phyloP scores from a whole-genome alignment of 306 rosid species.

The Chamaecrista fasciculata region DNA sequence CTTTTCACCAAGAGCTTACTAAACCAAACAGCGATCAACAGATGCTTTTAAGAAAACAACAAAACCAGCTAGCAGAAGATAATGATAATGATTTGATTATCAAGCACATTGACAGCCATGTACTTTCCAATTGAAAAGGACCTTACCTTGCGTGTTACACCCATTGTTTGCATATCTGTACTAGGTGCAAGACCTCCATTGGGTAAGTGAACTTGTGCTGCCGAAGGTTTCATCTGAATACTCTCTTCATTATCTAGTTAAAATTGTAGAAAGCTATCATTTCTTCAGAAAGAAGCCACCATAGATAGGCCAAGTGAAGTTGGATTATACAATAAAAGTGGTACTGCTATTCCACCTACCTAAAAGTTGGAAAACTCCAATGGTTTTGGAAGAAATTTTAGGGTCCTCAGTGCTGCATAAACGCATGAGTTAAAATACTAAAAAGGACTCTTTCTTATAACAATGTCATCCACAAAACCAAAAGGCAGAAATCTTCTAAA shows the following conservation, averaged over 20 bases:
- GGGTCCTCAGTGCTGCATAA: conserved; percentile 50
- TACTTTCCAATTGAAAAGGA: conserved; percentile 25
- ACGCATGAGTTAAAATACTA: conserved; percentile 10
- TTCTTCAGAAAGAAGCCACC: conserved; percentile 8
- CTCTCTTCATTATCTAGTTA: conserved; percentile 54
- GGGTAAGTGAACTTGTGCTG: conserved; percentile 44
- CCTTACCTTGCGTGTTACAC: conserved; percentile 49
- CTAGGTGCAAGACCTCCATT: conserved; percentile 57
- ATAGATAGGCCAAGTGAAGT: not conserved
- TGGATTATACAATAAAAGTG: not conserved
- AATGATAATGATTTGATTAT: conserved; percentile 3
- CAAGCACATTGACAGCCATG: conserved; percentile 9
- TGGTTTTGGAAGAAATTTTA: conserved; percentile 48
- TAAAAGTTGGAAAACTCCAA: conserved; percentile 72
- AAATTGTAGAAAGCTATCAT: conserved; percentile 25
- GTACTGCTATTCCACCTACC: conserved; percentile 47
- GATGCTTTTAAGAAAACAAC: not conserved
- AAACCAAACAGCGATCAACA: conserved; percentile 1
- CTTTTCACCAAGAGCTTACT: not conserved
- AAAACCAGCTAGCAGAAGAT: not conserved
- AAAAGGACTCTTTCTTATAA: not conserved
- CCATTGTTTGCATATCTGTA: conserved; percentile 43
- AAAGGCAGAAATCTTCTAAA: not conserved
- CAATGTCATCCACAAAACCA: conserved; percentile 12
- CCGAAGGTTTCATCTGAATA: conserved; percentile 39